phyloP scores from a whole-genome alignment of 208 protist genomes.

The Acanthamoeba quina region DNA sequence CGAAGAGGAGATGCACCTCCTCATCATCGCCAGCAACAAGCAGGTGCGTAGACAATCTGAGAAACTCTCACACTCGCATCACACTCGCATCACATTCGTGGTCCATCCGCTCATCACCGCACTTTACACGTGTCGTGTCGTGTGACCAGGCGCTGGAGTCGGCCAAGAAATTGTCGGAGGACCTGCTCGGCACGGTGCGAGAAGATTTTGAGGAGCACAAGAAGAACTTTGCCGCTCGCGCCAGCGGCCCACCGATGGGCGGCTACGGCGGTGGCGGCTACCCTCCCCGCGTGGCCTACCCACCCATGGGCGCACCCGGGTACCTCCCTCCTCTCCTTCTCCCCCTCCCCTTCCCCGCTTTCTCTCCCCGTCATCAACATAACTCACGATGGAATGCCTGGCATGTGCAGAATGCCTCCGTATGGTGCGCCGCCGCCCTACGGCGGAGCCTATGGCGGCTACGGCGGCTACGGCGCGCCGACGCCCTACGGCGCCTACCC shows the following conservation, averaged over 20 bases:
- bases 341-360: not conserved
- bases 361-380: not conserved
- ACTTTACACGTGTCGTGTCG: not conserved
- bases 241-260: not conserved
- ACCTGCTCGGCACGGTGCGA: not conserved
- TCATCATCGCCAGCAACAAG: constrained; percentile 28
- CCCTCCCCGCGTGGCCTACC: not conserved
- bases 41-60: not conserved
- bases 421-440: constrained; percentile 8
- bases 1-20: constrained; percentile 48
- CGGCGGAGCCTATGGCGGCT: not conserved
- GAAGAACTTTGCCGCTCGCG: not conserved
- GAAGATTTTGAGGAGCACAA: constrained; percentile 70
- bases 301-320: not conserved
- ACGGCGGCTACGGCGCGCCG: constrained; percentile 11
- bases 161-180: constrained; percentile 38
- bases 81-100: too few relatives aligned
- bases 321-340: not conserved
- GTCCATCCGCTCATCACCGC: not conserved
- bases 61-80: too few relatives aligned
- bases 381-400: not conserved
- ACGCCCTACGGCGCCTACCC: not conserved
- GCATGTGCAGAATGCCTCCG: not conserved
- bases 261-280: not conserved
- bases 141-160: not conserved